These are phyloP conservation scores for Sparassis latifolia DNA, from an alignment of 1,284 basidiomycete genomes.

Conservation along the genomic window DNA sequence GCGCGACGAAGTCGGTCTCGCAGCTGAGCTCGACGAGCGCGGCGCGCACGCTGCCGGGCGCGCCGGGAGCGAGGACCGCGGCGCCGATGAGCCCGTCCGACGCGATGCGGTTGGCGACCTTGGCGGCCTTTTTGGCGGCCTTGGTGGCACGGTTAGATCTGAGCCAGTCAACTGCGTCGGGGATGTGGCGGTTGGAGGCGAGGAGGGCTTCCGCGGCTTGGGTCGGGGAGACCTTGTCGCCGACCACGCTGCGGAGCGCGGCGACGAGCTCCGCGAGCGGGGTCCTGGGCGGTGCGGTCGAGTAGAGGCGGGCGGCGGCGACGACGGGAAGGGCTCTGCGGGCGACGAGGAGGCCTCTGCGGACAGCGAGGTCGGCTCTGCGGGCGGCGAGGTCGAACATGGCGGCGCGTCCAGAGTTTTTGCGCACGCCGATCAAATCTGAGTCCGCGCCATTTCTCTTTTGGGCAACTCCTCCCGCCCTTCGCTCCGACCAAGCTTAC, in stretches of 20 bases:
- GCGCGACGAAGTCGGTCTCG: slow-evolving; percentile 94
- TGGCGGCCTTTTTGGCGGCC: slow-evolving; percentile 78
- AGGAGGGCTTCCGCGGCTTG: slow-evolving; percentile 87
- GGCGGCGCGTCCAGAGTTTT: neutral
- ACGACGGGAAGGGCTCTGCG: neutral
- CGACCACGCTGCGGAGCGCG: slow-evolving; percentile 73
- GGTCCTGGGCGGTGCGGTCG: slow-evolving; percentile 34
- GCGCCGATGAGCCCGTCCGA: slow-evolving; percentile 78
- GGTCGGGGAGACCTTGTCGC: slow-evolving; percentile 64
- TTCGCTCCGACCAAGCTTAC: too few relatives aligned
- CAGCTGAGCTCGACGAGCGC: slow-evolving; percentile 92
- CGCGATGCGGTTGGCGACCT: slow-evolving; percentile 70
- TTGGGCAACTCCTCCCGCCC: too few relatives aligned
- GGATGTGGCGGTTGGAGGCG: slow-evolving; percentile 70
- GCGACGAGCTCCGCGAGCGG: slow-evolving; percentile 71
- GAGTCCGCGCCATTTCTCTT: too few relatives aligned
- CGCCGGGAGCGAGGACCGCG: slow-evolving; percentile 61
- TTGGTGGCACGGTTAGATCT: slow-evolving; percentile 64
- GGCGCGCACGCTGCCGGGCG: slow-evolving; percentile 50
- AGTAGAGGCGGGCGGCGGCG: slow-evolving; percentile 28
- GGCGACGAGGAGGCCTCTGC: slow-evolving; percentile 1
- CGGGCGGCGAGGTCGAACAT: slow-evolving; percentile 7
- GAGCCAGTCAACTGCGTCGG: slow-evolving; percentile 77
- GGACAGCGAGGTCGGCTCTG: neutral
- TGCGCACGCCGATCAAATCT: neutral